phyloP scores from a whole-genome alignment of 176 grass and related monocot species.

The Sorghum bicolor region Sorghum_bicolor_NCBIv3 NC_012871.2:39949501-39950000 shows the following conservation, averaged over 20 bases:
- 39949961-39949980: neutral
- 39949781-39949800: neutral
- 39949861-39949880: neutral
- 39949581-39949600: neutral
- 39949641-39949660: neutral
- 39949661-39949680: conserved; percentile 39
- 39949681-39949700: conserved; percentile 67
- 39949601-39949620: no score
- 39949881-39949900: neutral
- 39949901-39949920: conserved; percentile 14
- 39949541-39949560: conserved; percentile 44
- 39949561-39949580: neutral
- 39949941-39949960: neutral
- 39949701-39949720: conserved; percentile 63
- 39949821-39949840: conserved; percentile 35
- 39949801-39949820: neutral
- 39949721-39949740: conserved; percentile 52
- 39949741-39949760: conserved; percentile 82
- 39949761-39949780: neutral
- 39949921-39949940: neutral
- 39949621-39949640: neutral
- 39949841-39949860: conserved; percentile 24
- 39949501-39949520: conserved; percentile 46
- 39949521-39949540: conserved; percentile 61
- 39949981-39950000: conserved; percentile 18